These are phyloP conservation scores for Flaveria floridana DNA, from an alignment of 140 eudicot genomes.

Conservation along the genomic window DNA sequence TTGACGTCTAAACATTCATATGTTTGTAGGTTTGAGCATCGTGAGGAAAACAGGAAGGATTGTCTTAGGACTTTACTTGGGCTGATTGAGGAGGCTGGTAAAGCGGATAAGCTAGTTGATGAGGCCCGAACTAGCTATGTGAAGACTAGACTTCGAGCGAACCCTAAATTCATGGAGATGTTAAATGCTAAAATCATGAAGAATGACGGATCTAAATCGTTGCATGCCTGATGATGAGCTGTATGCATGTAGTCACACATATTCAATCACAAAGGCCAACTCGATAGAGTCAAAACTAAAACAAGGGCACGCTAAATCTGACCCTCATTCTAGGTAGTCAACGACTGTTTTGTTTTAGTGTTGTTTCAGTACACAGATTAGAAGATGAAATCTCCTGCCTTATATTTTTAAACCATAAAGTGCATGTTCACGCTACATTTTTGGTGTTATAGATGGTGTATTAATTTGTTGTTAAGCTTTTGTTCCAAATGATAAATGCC, in stretches of 20 bases:
- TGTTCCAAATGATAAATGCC: background rate
- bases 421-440: background rate
- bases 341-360: conserved; percentile 7
- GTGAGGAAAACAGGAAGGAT: conserved; percentile 97
- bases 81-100: conserved; percentile 84
- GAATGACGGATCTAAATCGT: conserved; percentile 23
- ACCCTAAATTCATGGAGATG: conserved; percentile 67
- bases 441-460: conserved; percentile 15
- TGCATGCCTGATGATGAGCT: conserved; percentile 41
- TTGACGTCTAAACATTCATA: conserved; percentile 6
- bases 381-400: conserved; percentile 11
- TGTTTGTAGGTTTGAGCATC: conserved; percentile 77
- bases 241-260: background rate
- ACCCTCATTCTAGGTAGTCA: background rate
- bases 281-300: conserved; percentile 2
- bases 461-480: background rate
- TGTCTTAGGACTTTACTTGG: conserved; percentile 79
- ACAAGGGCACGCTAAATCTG: background rate
- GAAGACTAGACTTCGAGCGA: conserved; percentile 73
- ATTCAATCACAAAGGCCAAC: conserved; percentile 6
- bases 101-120: conserved; percentile 65
- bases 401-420: conserved; percentile 8
- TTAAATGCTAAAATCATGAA: conserved; percentile 56
- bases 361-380: no score
- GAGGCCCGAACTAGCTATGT: conserved; percentile 57